A percentile compares a stretch with the other conserved stretches of the same genome.
These are phyloP conservation scores for Pythium apleroticum DNA, from an alignment of 352 stramenopile genomes.

Conservation along the genomic window DNA sequence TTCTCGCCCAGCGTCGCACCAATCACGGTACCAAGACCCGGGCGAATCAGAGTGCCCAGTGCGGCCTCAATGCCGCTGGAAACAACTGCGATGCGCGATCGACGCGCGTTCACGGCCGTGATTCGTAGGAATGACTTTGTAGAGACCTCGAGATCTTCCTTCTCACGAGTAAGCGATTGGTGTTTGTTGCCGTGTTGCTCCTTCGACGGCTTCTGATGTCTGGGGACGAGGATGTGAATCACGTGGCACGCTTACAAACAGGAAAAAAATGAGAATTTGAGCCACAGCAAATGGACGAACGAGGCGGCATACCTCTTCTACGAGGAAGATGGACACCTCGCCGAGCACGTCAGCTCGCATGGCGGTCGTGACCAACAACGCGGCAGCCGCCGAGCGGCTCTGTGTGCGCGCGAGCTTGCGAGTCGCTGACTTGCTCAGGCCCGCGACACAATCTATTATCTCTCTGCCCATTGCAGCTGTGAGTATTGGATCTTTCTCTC, in stretches of 20 bases:
- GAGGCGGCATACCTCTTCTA: conserved; percentile 59
- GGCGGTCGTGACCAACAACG: conserved; percentile 74
- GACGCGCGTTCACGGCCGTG: conserved; percentile 58
- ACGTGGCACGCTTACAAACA: conserved; percentile 57
- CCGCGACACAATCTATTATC: conserved; percentile 22
- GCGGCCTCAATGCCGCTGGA: conserved; percentile 64
- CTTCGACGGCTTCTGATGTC: conserved; percentile 36
- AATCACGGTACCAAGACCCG: conserved; percentile 73
- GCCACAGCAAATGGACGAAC: no score
- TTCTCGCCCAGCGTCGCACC: conserved; percentile 73
- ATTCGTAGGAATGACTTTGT: conserved; percentile 38
- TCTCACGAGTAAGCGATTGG: conserved; percentile 26
- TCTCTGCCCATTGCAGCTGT: neutral
- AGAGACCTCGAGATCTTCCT: neutral
- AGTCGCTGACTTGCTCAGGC: conserved; percentile 70
- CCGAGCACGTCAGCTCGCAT: conserved; percentile 75
- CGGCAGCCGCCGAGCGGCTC: conserved; percentile 46
- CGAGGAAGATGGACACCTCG: conserved; percentile 81
- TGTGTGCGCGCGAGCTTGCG: conserved; percentile 74
- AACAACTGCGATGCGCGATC: conserved; percentile 61
- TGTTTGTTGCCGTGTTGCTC: conserved; percentile 10
- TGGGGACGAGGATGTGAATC: conserved; percentile 64
- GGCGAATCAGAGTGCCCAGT: conserved; percentile 66
- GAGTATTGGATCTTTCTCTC: conserved; percentile 2
- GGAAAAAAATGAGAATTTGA: neutral